These are phyloP conservation scores for Capsicum pubescens DNA, from an alignment of 257 asterid species.

Conservation along the genomic window DNA sequence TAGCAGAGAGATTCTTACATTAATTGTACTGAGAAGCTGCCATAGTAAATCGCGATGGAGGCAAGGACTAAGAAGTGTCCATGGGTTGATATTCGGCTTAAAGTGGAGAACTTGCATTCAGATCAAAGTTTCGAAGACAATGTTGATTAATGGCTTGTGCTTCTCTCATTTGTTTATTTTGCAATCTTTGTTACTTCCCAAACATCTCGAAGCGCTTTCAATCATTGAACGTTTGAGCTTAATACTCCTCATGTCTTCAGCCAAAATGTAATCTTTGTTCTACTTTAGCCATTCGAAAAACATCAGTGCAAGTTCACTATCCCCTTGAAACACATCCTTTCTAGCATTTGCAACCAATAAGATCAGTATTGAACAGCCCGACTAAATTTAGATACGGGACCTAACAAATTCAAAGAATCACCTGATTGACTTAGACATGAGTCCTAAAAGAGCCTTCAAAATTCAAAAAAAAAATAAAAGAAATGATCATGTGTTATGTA, in stretches of 20 bases:
- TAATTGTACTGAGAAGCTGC: conserved; percentile 47
- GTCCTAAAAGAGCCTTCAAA: too few species aligned
- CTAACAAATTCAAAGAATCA: not conserved
- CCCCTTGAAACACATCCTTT: conserved; percentile 44
- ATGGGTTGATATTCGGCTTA: conserved; percentile 45
- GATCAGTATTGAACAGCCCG: not conserved
- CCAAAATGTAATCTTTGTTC: conserved; percentile 72
- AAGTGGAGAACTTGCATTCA: conserved; percentile 39
- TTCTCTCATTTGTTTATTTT: conserved; percentile 52
- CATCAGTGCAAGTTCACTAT: conserved; percentile 65
- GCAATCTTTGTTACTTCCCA: conserved; percentile 67
- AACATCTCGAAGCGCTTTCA: conserved; percentile 72
- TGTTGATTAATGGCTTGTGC: not conserved
- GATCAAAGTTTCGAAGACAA: conserved; percentile 26
- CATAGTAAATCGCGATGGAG: conserved; percentile 41
- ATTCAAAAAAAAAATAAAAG: too few species aligned
- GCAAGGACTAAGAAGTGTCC: conserved; percentile 63
- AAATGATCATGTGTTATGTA: not conserved
- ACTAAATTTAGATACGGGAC: not conserved
- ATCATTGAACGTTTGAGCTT: conserved; percentile 83
- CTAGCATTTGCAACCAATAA: too few species aligned
- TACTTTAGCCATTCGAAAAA: conserved; percentile 91
- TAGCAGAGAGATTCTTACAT: conserved; percentile 11
- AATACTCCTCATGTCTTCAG: conserved; percentile 81
- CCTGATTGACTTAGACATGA: too few species aligned